Evolutionary conservation across 2,329 filamentous ascomycete species (phyloP).

Genomic region (Chaetomium olivaceum): DNA sequence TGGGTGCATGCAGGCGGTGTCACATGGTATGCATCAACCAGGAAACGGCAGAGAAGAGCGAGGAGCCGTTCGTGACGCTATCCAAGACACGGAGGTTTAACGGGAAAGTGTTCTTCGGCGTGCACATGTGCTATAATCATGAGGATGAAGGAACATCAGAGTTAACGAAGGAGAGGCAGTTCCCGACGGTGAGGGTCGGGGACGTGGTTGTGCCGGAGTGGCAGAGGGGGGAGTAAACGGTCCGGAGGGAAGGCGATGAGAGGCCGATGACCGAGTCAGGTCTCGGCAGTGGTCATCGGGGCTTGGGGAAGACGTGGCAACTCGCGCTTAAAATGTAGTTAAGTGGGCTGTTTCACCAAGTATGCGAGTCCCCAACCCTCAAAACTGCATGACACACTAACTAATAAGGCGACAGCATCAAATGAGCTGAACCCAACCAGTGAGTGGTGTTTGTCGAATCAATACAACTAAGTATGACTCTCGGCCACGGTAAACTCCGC

Average conservation of each 20-base stretch:
- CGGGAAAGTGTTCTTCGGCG: constrained; percentile 86
- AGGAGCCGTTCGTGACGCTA: constrained; percentile 86
- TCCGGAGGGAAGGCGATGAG: neutral
- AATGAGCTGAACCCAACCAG: neutral
- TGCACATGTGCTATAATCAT: constrained; percentile 63
- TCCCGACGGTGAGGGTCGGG: constrained; percentile 52
- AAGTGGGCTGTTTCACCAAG: neutral
- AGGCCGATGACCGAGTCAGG: neutral
- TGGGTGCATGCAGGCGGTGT: constrained; percentile 84
- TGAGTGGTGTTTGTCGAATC: neutral
- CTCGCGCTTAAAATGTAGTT: neutral
- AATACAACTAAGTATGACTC: too few species aligned
- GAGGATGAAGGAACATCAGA: neutral
- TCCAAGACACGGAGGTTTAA: constrained; percentile 82
- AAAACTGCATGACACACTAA: neutral
- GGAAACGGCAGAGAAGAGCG: constrained; percentile 70
- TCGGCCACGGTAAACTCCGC: constrained; percentile 4
- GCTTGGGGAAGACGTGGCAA: neutral
- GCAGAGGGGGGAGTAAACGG: constrained; percentile 2
- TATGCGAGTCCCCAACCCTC: neutral
- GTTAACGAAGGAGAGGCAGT: constrained; percentile 38
- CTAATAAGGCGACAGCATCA: neutral
- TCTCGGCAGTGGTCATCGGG: neutral
- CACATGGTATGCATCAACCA: constrained; percentile 98
- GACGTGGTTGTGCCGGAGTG: constrained; percentile 39